Conservation (phyloP, 176 grass and related monocot genomes). For the Oropetium thomaeum region DNA sequence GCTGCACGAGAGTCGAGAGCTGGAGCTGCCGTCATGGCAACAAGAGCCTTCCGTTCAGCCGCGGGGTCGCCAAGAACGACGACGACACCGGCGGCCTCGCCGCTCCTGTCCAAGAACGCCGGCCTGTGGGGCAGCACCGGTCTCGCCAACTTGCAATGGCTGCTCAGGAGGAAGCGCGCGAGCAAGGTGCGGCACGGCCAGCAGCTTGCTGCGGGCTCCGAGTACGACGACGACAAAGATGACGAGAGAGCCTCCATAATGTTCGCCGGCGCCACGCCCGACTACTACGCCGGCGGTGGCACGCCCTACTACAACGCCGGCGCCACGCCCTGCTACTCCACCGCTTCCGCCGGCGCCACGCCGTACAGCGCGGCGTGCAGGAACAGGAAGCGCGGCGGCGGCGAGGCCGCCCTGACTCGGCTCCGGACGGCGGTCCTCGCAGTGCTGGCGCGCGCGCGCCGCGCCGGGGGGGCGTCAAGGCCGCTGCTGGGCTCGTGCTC, state of each 20-base stretch:
- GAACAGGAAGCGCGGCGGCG: conserved; percentile 1
- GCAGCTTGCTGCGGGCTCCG: too few species aligned
- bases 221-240: not conserved
- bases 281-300: not conserved
- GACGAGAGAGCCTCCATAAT: conserved; percentile 1
- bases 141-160: conserved; percentile 25
- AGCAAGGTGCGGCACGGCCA: not conserved
- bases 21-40: conserved; percentile 8
- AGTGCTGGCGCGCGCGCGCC: conserved; percentile 53
- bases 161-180: conserved; percentile 37
- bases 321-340: not conserved
- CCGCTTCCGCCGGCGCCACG: not conserved
- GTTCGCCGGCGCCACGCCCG: conserved; percentile 1
- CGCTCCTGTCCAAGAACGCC: conserved; percentile 8
- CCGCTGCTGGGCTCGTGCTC: conserved; percentile 62
- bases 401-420: conserved; percentile 43
- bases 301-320: not conserved
- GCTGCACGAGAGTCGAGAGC: not conserved
- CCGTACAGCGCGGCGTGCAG: not conserved
- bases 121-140: not conserved
- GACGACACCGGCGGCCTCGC: conserved; percentile 33
- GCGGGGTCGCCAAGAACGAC: too few species aligned
- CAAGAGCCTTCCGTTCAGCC: conserved; percentile 7
- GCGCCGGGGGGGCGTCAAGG: conserved; percentile 32
- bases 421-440: conserved; percentile 56